A percentile compares a stretch with the other conserved stretches of the same genome.
Conservation (phyloP, 208 protist genomes). For the Trypanosoma theileri region DNA sequence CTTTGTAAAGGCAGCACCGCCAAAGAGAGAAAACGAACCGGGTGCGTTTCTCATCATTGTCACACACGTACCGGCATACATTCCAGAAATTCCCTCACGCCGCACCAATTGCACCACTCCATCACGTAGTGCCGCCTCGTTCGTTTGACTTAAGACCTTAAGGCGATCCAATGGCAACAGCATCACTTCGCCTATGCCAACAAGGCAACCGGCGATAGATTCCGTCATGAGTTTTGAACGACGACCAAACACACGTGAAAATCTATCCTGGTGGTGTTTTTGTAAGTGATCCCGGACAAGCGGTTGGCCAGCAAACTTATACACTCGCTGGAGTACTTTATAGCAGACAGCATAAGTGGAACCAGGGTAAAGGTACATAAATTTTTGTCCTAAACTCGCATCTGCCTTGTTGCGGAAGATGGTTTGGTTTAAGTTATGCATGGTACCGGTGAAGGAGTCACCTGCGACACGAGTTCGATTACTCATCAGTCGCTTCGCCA, state of each 20-base stretch:
- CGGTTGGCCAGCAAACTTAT: constrained; percentile 93
- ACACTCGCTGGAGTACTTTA: constrained; percentile 91
- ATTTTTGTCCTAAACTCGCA: constrained; percentile 48
- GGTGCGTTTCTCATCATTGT: constrained; percentile 90
- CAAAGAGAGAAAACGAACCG: constrained; percentile 91
- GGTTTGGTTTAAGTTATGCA: constrained; percentile 67
- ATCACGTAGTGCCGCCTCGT: constrained; percentile 67
- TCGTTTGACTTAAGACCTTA: constrained; percentile 91
- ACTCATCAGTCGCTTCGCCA: constrained; percentile 89
- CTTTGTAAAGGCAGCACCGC: constrained; percentile 88
- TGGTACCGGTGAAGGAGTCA: constrained; percentile 38
- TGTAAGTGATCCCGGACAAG: constrained; percentile 74
- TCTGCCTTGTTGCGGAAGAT: constrained; percentile 81
- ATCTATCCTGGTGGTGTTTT: constrained; percentile 39
- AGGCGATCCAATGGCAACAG: constrained; percentile 89
- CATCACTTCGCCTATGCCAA: constrained; percentile 88
- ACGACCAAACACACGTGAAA: constrained; percentile 55
- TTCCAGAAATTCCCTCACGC: constrained; percentile 75
- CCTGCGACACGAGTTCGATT: constrained; percentile 60
- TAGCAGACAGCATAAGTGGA: constrained; percentile 87
- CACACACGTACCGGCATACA: constrained; percentile 84
- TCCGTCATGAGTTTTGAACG: constrained; percentile 71
- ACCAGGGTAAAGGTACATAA: constrained; percentile 88
- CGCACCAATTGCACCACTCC: constrained; percentile 68
- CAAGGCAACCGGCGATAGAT: constrained; percentile 76